Evolutionary conservation across 768 basidiomycete genomes (phyloP), one percentile per base, ranked within the genome.

Genomic region (Agrocybe chaxingu): DNA sequence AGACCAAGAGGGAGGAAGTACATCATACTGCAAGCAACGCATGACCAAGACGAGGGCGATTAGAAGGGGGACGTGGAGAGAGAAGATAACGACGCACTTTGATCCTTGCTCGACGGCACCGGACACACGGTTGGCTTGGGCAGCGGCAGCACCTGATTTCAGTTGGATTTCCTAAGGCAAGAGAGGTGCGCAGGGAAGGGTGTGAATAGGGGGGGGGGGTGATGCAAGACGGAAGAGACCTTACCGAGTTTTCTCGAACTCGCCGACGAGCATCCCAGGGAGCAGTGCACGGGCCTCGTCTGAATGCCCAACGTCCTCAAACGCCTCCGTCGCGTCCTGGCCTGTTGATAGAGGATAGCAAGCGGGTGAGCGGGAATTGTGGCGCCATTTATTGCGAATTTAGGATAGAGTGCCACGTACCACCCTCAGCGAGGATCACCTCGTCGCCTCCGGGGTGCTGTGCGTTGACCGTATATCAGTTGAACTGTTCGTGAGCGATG

Each of bases 271-370:
- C 79, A 97, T 82, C 57, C 69, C 84, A 12, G 81, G 81, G 46
- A 98, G 78, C 51, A 95, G 79, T 9, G 77, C 87, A 46, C 97
- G 85, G 19, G 97, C 97, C 72, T 99, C 97, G 60, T 98, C 96
- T 0, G 95, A 98, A 79, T 98, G 97, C 30, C 97, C 97, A 30
- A 99, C 96, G 67, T 99, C 97, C 73, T 98, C 96, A 63, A 99
- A 99, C 5, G 97, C 93, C 63, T 98, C 97, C 32, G 96, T 95
- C 18, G 96, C 95, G 67, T 98, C 94, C 67, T 89, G 86, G 60
- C 90, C 93, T 95, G 69, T 13, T 54, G 8, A 56, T 35, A 45
- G 39, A 31, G 31, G 41, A 11, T 18, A 29, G 49, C 36, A 18
- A 52, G 45, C 8, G 37, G n/a, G 37, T 33, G 37, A 54, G 35